Base-by-base conservation (phyloP, 2,329 filamentous ascomycete species). In the Colletotrichum falcatum region DNA sequence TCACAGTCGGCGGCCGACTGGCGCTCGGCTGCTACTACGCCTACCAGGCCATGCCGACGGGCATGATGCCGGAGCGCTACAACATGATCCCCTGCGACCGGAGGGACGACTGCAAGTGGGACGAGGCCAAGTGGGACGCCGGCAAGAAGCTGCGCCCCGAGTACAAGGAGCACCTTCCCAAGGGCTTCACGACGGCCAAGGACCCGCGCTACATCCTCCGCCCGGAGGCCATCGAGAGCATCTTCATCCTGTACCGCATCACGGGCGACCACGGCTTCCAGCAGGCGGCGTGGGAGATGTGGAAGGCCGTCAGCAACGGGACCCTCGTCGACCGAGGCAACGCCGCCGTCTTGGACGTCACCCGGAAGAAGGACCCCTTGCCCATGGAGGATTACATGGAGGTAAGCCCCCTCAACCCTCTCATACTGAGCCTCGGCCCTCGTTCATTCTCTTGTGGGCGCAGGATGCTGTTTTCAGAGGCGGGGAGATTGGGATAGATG, bases 171-270 rank as follows among this genome's bases (percentile, higher is more conserved):
- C 73, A 70, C 3, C 66, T 79, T 14, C 77, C 80, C 16, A 85
- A 87, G 12, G 92, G 93, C 0, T 94, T 93, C 78, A 90, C 86
- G 59, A 87, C 89, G 73, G 81, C 81, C 23, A 84, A 80, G 0
- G 85, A 88, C 65, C 77, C 85, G 0, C 81, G 84, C 7, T 88
- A 88, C 71, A 78, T 85, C 23, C 80, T 88, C n/a, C 79, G 86
- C 0, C 84, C 85, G 0, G 85, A 87, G 72, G 85, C 85, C 28
- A 83, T 87, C 58, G 85, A 87, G 77, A 86, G 84, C 74, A 80
- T 88, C 26, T 88, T 89, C 71, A 75, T 87, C 56, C 80, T 88
- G 75, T 88, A 87, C 73, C 84, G 86, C 35, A 80, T 87, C 56
- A 88, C 86, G 0, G 86, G 84, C 3, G 78, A 84, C 46, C 58